phyloP scores from a whole-genome alignment of 768 basidiomycete genomes.

The Kwoniella sp. region DNA sequence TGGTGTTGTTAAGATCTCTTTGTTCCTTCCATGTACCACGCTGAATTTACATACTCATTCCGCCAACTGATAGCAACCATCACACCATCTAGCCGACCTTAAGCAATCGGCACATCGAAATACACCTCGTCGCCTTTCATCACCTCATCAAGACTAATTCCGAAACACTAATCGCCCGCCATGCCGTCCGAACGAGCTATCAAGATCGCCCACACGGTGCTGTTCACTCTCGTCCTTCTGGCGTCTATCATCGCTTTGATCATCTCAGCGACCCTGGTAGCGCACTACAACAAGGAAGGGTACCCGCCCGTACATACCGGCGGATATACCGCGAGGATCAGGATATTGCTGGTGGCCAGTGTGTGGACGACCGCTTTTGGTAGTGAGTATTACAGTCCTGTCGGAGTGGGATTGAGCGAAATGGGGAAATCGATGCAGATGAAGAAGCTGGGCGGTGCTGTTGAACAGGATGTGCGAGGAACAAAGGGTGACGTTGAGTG shows the following conservation, averaged over 20 bases:
- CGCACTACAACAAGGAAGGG: slow-evolving; percentile 39
- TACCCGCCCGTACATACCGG: slow-evolving; percentile 39
- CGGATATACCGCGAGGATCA: slow-evolving; percentile 54
- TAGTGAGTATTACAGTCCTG: slow-evolving; percentile 33
- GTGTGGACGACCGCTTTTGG: slow-evolving; percentile 48
- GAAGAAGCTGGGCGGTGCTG: neutral
- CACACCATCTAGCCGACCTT: neutral
- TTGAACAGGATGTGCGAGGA: too few relatives aligned
- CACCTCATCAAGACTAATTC: slow-evolving; percentile 4
- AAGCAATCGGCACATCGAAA: neutral
- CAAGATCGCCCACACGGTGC: slow-evolving; percentile 43
- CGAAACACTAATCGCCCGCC: too few relatives aligned
- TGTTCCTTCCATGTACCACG: too few relatives aligned
- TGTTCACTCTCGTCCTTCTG: slow-evolving; percentile 47
- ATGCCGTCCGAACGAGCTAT: slow-evolving; percentile 50
- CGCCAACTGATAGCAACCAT: too few relatives aligned
- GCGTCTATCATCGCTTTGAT: slow-evolving; percentile 50
- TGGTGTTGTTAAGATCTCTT: too few relatives aligned
- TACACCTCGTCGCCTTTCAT: neutral
- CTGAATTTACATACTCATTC: too few relatives aligned
- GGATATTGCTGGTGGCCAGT: slow-evolving; percentile 51
- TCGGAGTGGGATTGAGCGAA: too few relatives aligned
- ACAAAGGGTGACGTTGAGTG: too few relatives aligned
- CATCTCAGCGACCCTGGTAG: slow-evolving; percentile 49
- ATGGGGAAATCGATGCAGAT: neutral